Evolutionary conservation across 257 asterid species (phyloP).

Genomic region (Solanum pennellii): DNA sequence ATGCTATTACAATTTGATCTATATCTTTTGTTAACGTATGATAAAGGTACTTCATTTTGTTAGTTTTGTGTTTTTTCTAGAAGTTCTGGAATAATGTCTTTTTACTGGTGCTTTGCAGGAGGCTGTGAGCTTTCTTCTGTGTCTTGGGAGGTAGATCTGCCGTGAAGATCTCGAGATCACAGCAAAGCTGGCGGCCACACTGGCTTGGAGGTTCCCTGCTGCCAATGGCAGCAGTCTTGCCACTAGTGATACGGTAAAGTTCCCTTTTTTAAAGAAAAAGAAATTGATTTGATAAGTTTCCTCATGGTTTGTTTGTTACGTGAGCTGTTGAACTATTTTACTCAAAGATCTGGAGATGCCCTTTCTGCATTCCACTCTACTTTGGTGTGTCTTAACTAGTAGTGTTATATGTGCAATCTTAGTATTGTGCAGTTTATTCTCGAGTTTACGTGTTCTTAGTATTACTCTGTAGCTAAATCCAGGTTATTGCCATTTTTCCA

Average conservation of each 20-base stretch:
- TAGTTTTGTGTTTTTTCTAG: not conserved
- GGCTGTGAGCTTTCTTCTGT: conserved; percentile 30
- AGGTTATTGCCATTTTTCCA: not conserved
- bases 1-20: conserved; percentile 7
- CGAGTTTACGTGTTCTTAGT: not conserved
- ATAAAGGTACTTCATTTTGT: not conserved
- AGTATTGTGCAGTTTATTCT: not conserved
- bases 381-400: not conserved
- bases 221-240: conserved; percentile 60
- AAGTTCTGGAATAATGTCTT: not conserved
- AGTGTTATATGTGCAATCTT: not conserved
- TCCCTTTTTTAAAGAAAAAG: not conserved
- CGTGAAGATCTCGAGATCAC: conserved; percentile 30
- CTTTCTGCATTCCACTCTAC: not conserved
- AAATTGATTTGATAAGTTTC: not conserved
- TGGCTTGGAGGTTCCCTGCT: conserved; percentile 68
- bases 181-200: conserved; percentile 71
- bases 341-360: not conserved
- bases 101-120: conserved; percentile 18
- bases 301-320: not conserved
- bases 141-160: conserved; percentile 42
- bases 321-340: not conserved
- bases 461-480: not conserved
- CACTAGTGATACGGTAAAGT: conserved; percentile 56
- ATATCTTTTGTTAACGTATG: not conserved